Percentiles rank a stretch among this genome's conserved stretches.
Conservation (phyloP, 1,139 yeast species). For the Debaryomyces robertsiae region DNA sequence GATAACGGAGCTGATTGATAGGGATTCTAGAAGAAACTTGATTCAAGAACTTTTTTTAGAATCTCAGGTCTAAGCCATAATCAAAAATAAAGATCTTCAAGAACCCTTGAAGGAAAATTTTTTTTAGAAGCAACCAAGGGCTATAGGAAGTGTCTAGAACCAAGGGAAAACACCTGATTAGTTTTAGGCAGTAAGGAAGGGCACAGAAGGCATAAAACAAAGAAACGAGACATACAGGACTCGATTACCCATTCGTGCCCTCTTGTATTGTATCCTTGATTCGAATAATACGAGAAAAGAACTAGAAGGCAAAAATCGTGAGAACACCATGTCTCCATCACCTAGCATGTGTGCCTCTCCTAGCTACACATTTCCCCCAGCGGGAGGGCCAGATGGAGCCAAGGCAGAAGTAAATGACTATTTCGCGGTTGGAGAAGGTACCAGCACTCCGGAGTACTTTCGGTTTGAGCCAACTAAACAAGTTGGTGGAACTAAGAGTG, state of each 20-base stretch:
- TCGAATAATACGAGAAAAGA: too few relatives aligned
- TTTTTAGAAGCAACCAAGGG: too few relatives aligned
- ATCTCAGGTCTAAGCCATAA: background rate
- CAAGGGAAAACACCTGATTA: too few relatives aligned
- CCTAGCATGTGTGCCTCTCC: slow-evolving; percentile 23
- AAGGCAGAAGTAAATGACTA: slow-evolving; percentile 10
- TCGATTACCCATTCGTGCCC: too few relatives aligned
- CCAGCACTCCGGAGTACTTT: slow-evolving; percentile 2
- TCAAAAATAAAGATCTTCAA: background rate
- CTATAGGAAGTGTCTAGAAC: too few relatives aligned
- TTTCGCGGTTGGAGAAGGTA: slow-evolving; percentile 4
- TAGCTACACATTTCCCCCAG: slow-evolving; percentile 17
- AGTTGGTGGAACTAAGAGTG: background rate
- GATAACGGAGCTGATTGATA: background rate
- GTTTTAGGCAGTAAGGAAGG: too few relatives aligned
- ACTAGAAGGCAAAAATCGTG: background rate
- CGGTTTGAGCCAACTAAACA: background rate
- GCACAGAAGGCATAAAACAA: too few relatives aligned
- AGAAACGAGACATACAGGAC: too few relatives aligned
- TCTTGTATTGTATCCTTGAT: too few relatives aligned
- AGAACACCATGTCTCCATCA: slow-evolving; percentile 16
- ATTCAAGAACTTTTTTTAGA: too few relatives aligned
- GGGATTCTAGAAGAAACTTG: too few relatives aligned
- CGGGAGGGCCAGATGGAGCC: background rate
- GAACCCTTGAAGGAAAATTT: too few relatives aligned